Base-by-base conservation (phyloP, 345 rosid species). In the Stellera chamaejasme region DNA sequence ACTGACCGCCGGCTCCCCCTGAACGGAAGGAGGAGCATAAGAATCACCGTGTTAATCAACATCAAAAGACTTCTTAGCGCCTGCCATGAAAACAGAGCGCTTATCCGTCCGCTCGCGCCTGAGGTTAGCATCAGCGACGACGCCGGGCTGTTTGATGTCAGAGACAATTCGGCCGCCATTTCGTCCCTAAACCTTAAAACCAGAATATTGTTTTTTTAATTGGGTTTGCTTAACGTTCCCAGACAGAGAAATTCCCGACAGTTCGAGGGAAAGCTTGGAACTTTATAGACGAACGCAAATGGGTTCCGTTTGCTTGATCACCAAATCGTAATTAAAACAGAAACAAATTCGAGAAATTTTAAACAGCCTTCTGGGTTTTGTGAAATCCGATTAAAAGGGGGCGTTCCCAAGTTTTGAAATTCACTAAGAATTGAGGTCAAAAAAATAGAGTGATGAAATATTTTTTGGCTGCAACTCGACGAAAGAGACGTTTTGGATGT, bases 31-130 rank as follows among this genome's bases (percentile, higher is more conserved):
- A 88, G 52, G 6, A 92, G 57, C 9, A 88, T 43, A 44, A 86
- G 63, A 4, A 84, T 51, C 27, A 86, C 26, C 2, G 91, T 81
- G 10, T 77, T 69, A 28, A 81, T 54, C 5, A 79, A 32, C 46
- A 76, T 8, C 11, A 82, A 11, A 23, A 77, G 55, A 8, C 80
- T 78, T 61, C 44, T 78, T 47, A 83, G 67, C 48, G 75, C 72
- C 13, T 81, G 72, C 45, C 72, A 64, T 3, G 84, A 84, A 60
- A 92, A 81, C 61, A 88, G 72, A 5, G 82, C 88, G 56, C 71
- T 77, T 11, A 88, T 70, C 3, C 93, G 77, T 12, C 90, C 95
- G 68, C 96, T 88, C 0, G 96, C 96, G 10, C 95, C 96, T 10
- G 96, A 92, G 0, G 96, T 88, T 10, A 88, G 48, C 54, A 90